Evolutionary conservation across 2,329 filamentous ascomycete genomes (phyloP), one percentile per base, ranked within the genome.

Genomic region (Trichoderma oligosporum): DNA sequence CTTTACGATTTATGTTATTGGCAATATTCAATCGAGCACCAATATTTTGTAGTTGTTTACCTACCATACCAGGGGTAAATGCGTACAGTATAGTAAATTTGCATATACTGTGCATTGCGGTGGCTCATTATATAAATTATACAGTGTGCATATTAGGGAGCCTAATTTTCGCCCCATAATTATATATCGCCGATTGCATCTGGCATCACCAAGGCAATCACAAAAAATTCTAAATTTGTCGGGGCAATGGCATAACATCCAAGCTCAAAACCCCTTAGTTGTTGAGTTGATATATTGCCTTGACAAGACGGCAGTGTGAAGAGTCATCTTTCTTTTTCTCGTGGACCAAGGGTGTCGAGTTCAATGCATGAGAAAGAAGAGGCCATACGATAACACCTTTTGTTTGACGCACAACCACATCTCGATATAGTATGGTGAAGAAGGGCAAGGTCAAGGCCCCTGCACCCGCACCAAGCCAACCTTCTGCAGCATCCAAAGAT

Each of bases 371-470:
- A n/a, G 22, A 44, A 31, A 12, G 1, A 25, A 44, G 49, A 35
- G 29, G 24, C 3, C 16, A 39, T 12, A 16, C n/a, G 35, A 14
- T 18, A 7, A 39, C 35, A 18, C 14, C 31, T 29, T 29, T 24
- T 48, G 44, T 29, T 48, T 24, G 44, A 25, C 27, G 22, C 41
- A 53, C 55, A 59, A 46, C 44, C 35, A 47, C 38, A 44, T 16
- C 44, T 41, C 27, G 18, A 24, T 41, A 44, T 38, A 54, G 60
- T 47, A 81, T 81, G 78, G 76, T 72, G 31, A 81, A 81, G 66
- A 82, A 82, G 66, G 77, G 76, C 29, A 82, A 83, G 63, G 78
- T 73, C 38, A 80, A 80, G 71, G 74, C 71, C 58, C 66, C 73
- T 46, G 65, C 74, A 48, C 68, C 75, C 47, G 66, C 71, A 35